These are phyloP conservation scores for Claviceps sp. DNA, from an alignment of 2,329 filamentous ascomycete species.

Conservation along the genomic window DNA sequence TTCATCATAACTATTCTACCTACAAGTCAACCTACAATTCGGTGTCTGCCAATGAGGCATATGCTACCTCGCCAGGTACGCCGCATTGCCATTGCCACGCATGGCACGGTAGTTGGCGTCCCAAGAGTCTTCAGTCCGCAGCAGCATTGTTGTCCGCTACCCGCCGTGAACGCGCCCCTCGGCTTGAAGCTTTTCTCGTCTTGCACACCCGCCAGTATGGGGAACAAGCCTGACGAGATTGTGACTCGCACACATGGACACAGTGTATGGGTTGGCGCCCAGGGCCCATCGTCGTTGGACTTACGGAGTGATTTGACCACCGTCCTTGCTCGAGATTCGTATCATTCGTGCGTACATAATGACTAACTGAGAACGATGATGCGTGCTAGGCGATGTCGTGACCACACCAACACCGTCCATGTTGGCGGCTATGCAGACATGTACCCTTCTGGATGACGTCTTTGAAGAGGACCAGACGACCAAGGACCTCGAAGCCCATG, in stretches of 20 bases:
- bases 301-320: constrained; percentile 9
- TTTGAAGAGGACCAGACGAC: constrained; percentile 71
- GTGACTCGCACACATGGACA: neutral
- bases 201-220: constrained; percentile 1
- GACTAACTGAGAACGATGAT: neutral
- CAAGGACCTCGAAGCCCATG: constrained; percentile 56
- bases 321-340: neutral
- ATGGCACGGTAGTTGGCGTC: neutral
- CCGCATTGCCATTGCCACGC: neutral
- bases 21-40: neutral
- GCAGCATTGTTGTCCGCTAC: neutral
- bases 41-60: neutral
- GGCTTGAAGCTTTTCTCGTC: neutral
- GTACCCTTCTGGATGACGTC: constrained; percentile 73
- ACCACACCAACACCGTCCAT: constrained; percentile 70
- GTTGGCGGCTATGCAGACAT: constrained; percentile 63
- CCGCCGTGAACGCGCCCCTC: neutral
- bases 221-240: neutral
- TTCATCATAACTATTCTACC: neutral
- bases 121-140: neutral
- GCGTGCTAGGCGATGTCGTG: constrained; percentile 32
- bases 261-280: constrained; percentile 10
- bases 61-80: neutral
- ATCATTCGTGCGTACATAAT: neutral
- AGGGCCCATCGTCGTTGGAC: constrained; percentile 9